phyloP scores from a whole-genome alignment of 208 protist genomes.

The Blastocrithidia nonstop region DNA sequence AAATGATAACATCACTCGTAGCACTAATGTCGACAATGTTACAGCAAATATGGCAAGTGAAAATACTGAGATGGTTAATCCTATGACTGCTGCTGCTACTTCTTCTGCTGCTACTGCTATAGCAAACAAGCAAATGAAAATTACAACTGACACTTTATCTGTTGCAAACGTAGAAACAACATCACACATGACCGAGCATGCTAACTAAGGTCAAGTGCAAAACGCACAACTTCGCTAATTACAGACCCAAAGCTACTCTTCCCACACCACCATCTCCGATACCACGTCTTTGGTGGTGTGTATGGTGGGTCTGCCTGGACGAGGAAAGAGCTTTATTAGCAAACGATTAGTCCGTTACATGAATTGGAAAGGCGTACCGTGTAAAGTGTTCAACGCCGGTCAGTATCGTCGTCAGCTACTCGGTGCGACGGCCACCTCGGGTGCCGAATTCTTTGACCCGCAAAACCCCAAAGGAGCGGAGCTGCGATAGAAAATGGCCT shows the following conservation, averaged over 20 bases:
- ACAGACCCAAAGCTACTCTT: constrained; percentile 47
- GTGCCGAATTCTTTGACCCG: constrained; percentile 63
- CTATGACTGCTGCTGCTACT: no score
- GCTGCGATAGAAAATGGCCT: constrained; percentile 74
- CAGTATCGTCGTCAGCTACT: constrained; percentile 74
- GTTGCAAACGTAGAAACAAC: neutral
- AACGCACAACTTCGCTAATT: constrained; percentile 2
- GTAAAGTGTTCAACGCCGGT: constrained; percentile 80
- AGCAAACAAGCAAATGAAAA: neutral
- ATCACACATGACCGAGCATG: neutral
- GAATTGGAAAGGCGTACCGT: constrained; percentile 84
- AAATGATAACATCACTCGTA: no score
- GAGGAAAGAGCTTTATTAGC: constrained; percentile 83
- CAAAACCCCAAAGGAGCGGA: constrained; percentile 50
- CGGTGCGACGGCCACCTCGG: constrained; percentile 47
- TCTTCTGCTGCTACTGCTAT: no score
- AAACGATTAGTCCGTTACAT: constrained; percentile 74
- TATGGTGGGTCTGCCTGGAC: constrained; percentile 78
- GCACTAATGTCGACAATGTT: no score
- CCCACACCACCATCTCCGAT: constrained; percentile 65
- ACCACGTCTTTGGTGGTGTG: constrained; percentile 71
- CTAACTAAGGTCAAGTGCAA: constrained; percentile 7
- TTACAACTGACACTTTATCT: neutral
- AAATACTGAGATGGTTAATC: no score
- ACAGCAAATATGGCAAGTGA: no score